Conservation (phyloP, 2,329 filamentous ascomycete genomes). For the Huntiella omanensis region DNA sequence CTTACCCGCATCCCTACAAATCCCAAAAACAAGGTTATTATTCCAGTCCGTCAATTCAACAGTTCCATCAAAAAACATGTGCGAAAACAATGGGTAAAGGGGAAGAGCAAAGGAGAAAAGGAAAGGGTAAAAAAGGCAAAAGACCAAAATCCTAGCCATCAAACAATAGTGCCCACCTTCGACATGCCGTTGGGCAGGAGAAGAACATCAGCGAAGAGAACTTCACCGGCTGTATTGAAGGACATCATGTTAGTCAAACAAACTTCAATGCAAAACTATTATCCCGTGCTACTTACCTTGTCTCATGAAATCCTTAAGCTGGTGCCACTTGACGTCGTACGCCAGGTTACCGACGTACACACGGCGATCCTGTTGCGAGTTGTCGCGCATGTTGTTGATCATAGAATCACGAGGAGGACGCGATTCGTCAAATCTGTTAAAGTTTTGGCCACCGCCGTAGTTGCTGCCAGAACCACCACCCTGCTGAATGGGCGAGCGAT, state of each 20-base stretch:
- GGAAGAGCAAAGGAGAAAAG: slow-evolving; percentile 44
- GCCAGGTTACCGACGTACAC: slow-evolving; percentile 98
- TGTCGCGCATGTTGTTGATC: slow-evolving; percentile 87
- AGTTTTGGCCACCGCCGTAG: slow-evolving; percentile 39
- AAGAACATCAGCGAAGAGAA: slow-evolving; percentile 98
- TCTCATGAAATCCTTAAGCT: slow-evolving; percentile 99
- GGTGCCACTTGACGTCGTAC: slow-evolving; percentile 99
- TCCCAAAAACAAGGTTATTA: slow-evolving; percentile 47
- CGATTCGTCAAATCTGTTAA: slow-evolving; percentile 72
- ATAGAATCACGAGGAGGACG: slow-evolving; percentile 74
- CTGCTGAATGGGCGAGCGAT: slow-evolving; percentile 65
- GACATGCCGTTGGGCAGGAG: slow-evolving; percentile 99
- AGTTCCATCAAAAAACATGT: slow-evolving; percentile 56
- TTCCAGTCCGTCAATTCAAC: slow-evolving; percentile 98
- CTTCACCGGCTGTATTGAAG: slow-evolving; percentile 64
- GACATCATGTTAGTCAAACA: background rate
- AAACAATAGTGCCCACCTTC: slow-evolving; percentile 97
- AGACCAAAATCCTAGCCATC: slow-evolving; percentile 21
- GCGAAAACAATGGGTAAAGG: slow-evolving; percentile 27
- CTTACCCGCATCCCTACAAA: slow-evolving; percentile 99
- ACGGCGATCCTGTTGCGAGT: slow-evolving; percentile 93
- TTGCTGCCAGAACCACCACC: slow-evolving; percentile 46
- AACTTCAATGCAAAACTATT: background rate
- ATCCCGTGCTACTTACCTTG: slow-evolving; percentile 50
- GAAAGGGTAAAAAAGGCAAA: slow-evolving; percentile 44